Base-by-base conservation (phyloP, 257 asterid genomes). In the Verbena officinalis region DNA sequence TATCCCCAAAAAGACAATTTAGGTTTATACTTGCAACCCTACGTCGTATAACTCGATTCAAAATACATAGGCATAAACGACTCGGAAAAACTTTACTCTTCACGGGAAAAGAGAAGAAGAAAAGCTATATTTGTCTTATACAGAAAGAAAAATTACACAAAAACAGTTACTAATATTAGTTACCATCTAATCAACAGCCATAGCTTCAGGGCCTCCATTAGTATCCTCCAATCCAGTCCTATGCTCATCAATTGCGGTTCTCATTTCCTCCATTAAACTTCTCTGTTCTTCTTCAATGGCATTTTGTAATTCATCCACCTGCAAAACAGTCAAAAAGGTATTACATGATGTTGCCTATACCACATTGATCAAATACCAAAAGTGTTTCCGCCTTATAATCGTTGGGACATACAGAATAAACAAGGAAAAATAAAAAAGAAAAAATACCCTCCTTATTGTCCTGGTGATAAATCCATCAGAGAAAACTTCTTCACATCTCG, bases 261-360 rank as follows among this genome's bases (percentile, higher is more conserved):
- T 75, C 87, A 84, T 80, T 81, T 92, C 98, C 81, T 92, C 98
- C 67, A 82, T 72, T 81, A 92, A 77, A 74, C 72, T 86, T 78
- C 78, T 73, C 55, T 93, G 94, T 55, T 90, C 98, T 42, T 90
- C 98, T 83, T 90, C 98, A 50, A 93, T 83, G 48, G 96, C 90
- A 83, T 70, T 84, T 55, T 93, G 98, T 65, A 93, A 71, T 79
- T 90, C 98, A 79, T 93, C 98, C 77, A 93, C 98, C 97, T 93
- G 84, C 14, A 53, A 62, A 2, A 2, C 33, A 27, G n/a, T n/a
- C n/a, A n/a, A n/a, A n/a, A n/a, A n/a, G n/a, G n/a, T n/a, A n/a
- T n/a, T n/a, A n/a, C n/a, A n/a, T n/a, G n/a, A n/a, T n/a, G n/a
- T n/a, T n/a, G n/a, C n/a, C n/a, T n/a, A n/a, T n/a, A n/a, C n/a